Percentiles rank a stretch among this genome's conserved stretches.
Conservation (phyloP, 768 basidiomycete species). For the Sarcomyxa edulis region DNA sequence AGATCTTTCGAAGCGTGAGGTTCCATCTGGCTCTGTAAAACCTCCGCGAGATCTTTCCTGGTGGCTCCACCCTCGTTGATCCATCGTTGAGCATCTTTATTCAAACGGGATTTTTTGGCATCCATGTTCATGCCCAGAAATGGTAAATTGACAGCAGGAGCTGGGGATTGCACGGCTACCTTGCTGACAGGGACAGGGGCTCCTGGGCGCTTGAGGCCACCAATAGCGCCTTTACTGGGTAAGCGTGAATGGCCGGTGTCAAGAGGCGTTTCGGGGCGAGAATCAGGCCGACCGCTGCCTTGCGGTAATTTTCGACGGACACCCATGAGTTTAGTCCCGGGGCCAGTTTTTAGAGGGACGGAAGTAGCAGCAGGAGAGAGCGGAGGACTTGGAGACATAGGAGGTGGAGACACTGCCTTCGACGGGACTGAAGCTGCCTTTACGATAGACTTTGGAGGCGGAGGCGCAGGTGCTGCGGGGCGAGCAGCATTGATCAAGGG, state of each 20-base stretch:
- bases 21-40: slow-evolving; percentile 90
- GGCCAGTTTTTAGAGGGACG: slow-evolving; percentile 26
- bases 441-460: slow-evolving; percentile 12
- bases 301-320: slow-evolving; percentile 71
- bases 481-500: slow-evolving; percentile 88
- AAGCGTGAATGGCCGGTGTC: slow-evolving; percentile 28
- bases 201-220: slow-evolving; percentile 41
- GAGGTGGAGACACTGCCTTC: slow-evolving; percentile 32
- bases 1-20: slow-evolving; percentile 73
- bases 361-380: slow-evolving; percentile 27
- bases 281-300: slow-evolving; percentile 46
- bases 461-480: slow-evolving; percentile 28
- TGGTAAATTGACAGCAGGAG: slow-evolving; percentile 28
- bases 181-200: slow-evolving; percentile 12
- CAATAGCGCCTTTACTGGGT: slow-evolving; percentile 29
- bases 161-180: slow-evolving; percentile 22
- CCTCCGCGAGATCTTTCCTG: slow-evolving; percentile 81
- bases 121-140: slow-evolving; percentile 55
- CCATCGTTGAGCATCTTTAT: slow-evolving; percentile 80
- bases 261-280: slow-evolving; percentile 35
- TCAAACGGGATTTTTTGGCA: slow-evolving; percentile 58
- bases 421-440: slow-evolving; percentile 21
- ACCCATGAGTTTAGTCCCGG: slow-evolving; percentile 55
- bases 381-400: slow-evolving; percentile 37
- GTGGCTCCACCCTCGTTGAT: slow-evolving; percentile 81